Conservation (phyloP, 176 grass and related monocot genomes). For the Aegilops sharonensis region DNA sequence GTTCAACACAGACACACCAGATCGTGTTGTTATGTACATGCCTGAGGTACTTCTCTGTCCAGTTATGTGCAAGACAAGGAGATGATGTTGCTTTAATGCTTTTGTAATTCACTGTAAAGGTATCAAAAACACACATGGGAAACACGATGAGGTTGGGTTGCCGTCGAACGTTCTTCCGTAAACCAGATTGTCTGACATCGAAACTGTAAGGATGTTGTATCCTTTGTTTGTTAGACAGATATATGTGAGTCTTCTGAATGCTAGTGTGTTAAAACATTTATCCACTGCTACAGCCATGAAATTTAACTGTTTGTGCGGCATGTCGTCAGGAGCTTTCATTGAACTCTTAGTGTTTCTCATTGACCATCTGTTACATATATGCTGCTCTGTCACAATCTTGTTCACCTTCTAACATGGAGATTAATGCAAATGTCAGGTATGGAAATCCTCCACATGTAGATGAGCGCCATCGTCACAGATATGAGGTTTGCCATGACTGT, state of each 20-base stretch:
- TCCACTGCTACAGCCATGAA: background rate
- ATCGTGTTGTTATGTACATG: constrained; percentile 86
- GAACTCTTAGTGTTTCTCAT: background rate
- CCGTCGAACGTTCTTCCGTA: constrained; percentile 71
- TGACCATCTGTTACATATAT: background rate
- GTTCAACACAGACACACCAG: constrained; percentile 58
- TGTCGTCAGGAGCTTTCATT: constrained; percentile 19
- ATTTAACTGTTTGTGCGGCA: background rate
- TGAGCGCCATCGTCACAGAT: constrained; percentile 98
- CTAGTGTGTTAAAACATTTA: background rate
- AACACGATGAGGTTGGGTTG: constrained; percentile 93
- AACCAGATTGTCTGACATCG: constrained; percentile 66
- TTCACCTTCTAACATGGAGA: constrained; percentile 26
- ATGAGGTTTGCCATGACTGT: constrained; percentile 60
- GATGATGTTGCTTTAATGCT: background rate
- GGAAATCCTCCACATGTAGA: constrained; percentile 67
- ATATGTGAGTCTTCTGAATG: background rate
- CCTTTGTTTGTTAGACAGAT: constrained; percentile 6
- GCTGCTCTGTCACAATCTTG: background rate
- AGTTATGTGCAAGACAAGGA: constrained; percentile 8
- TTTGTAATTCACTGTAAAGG: constrained; percentile 40
- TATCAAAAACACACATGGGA: constrained; percentile 98
- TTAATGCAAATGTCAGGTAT: constrained; percentile 60
- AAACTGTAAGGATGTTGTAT: constrained; percentile 55
- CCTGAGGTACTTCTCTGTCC: constrained; percentile 68